Conservation (phyloP, 2,329 filamentous ascomycete species). For the Fusarium algeriense region DNA sequence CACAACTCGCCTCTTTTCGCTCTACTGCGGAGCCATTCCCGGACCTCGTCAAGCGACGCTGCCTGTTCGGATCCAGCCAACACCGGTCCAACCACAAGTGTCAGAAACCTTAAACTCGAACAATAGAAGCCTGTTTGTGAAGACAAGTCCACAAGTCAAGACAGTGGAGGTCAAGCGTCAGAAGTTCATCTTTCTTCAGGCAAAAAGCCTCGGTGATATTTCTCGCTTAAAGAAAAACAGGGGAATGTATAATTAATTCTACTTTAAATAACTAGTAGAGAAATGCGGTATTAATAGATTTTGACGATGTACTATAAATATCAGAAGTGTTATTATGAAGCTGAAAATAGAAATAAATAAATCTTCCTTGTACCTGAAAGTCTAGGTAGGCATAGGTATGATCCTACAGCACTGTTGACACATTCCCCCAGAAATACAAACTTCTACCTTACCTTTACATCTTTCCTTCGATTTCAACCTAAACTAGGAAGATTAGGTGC, state of each 20-base stretch:
- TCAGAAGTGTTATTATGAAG: no score
- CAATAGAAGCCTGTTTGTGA: not conserved
- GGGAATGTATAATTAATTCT: fast-evolving
- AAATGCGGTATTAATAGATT: no score
- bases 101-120: not conserved
- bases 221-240: not conserved
- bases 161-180: not conserved
- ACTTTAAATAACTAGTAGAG: no score
- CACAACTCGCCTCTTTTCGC: constrained; percentile 27
- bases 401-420: fast-evolving
- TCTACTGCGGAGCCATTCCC: constrained; percentile 20
- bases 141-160: not conserved
- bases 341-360: no score
- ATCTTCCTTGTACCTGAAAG: no score
- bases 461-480: fast-evolving
- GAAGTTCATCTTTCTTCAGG: not conserved
- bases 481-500: fast-evolving
- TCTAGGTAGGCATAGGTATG: not conserved
- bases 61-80: constrained; percentile 17
- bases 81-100: constrained; percentile 18
- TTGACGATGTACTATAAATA: no score
- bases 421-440: not conserved
- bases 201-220: constrained; percentile 2
- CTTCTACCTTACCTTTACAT: fast-evolving
- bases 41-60: constrained; percentile 29